Base-by-base conservation (phyloP, 1,139 yeast species). In the Yamadazyma mexicana region DNA sequence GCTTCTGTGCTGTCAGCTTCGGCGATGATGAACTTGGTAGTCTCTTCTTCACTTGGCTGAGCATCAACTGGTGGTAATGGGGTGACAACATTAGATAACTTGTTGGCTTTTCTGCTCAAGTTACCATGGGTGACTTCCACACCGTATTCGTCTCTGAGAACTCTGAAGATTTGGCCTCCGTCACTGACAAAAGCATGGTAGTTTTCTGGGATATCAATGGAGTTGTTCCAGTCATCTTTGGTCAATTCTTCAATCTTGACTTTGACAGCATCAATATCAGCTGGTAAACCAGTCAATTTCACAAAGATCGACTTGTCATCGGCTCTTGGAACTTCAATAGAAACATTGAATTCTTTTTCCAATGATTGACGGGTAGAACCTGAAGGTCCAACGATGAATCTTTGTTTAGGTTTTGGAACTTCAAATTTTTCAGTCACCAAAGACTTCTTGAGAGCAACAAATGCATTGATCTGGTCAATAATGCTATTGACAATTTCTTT, bases 361-460 rank as follows among this genome's bases (percentile, higher is more conserved):
- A 89, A 64, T 9, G 78, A 73, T 51, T 84, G 83, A 65, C 92
- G 87, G 43, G 78, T 75, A 11, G 80, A 58, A 31, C 98, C 98
- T 44, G 82, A 82, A 32, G 91, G 81, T 29, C 98, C 98, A 61
- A 92, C 81, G 44, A 92, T 59, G 17, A 81, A 72, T 53, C 89
- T 79, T 54, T 87, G 94, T 58, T 83, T 84, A 43, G 82, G 86
- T 59, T 81, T 79, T 32, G 94, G 77, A 51, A 92, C 74, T 8
- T 76, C 81, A 40, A 81, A 57, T 25, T 71, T 73, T 46, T 75
- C 83, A 33, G 75, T 68, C 27, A 81, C 70, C 39, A 81, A 72
- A 42, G 81, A 79, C 58, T 87, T 88, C 47, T 79, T 79, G 28
- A 78, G 81, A 15, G 69, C 75, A 27, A 89, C 84, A 44, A 91